Evolutionary conservation across 179 eudicot species (phyloP), one percentile per base, ranked within the genome.

Genomic region (Heliamphora pulchella): DNA sequence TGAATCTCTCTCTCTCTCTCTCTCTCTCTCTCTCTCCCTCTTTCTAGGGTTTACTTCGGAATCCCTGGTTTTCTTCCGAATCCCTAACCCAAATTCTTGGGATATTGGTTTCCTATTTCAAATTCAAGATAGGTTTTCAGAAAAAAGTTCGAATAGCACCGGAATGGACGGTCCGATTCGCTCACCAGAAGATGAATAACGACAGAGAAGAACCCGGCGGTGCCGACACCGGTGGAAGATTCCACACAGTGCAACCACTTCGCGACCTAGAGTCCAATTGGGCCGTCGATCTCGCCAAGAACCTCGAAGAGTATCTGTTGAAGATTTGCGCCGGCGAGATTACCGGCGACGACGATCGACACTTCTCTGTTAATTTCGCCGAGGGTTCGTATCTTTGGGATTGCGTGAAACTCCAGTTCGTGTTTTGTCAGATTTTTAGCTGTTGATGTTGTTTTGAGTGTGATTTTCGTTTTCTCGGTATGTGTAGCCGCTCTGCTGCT

Each of bases 311-410:
- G 17, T 96, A 96, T 85, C 86, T 96, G 18, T 73, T 96, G 39
- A 92, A 94, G 85, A 94, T 96, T 75, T 96, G 97, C 76, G 87
- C 98, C 31, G 99, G 99, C 76, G 94, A 96, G 67, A 82, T 92
- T 5, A 62, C 87, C n/a, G 87, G 83, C 1, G 81, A 78, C 9
- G 87, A 90, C 47, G 65, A 82, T 20, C 53, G 82, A 4, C 83
- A 83, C 76, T 83, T 90, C 18, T 87, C 92, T 58, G 87, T 92
- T 0, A 92, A 93, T 86, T 93, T 93, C 15, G 94, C 97, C 15
- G 97, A 93, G 90, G 97, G 97, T 93, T 79, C 46, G 77, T 57
- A 11, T 51, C 78, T 47, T 50, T 61, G 75, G 51, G 71, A 2
- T 51, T 51, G 41, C 41, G 9, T 8, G 46, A 76, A 55, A 4